Evolutionary conservation across 345 rosid species (phyloP), one percentile per base, ranked within the genome.

Genomic region (Citrus reticulata): DNA sequence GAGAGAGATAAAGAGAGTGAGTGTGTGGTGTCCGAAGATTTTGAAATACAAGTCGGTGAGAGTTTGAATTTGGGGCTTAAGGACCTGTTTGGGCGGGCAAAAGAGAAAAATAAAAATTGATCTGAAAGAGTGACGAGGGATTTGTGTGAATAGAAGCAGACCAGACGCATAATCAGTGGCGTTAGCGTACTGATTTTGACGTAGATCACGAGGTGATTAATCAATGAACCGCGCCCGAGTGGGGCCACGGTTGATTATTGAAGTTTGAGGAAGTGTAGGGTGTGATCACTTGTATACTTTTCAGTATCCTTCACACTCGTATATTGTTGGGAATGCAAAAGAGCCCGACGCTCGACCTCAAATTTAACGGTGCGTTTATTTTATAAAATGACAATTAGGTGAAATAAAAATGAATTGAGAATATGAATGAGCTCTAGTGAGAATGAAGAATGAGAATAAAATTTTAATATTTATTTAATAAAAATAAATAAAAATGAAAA

Each of bases 81-180:
- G 72, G 68, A 51, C 42, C 70, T 30, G 74, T 72, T 77, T 72
- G 80, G 81, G 84, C 77, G 84, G 84, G 80, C 70, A 46, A 68
- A 74, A 17, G 24, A 46, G 51, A 34, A 11, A 10, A 13, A 11
- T 46, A 46, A 46, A 46, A 11, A 11, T 46, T 24, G 20, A 37
- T 60, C 35, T 58, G 35, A 27, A 54, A 70, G 4, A 2, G n/a
- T 20, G 4, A 20, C 0, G 13, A 37, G 5, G n/a, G 14, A 11
- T 42, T 42, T 42, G 51, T 42, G 14, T 2, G 51, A 11, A 3
- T 11, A 11, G 16, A 11, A 10, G 9, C 11, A 11, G 10, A 42
- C 2, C 10, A 10, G 9, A 42, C 2, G 51, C 51, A 11, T 42
- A 0, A 11, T 11, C 51, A 46, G 51, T 3, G 51, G 51, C 0